Evolutionary conservation across 441 rosid genomes (phyloP).

Genomic region (Manihot esculenta): DNA sequence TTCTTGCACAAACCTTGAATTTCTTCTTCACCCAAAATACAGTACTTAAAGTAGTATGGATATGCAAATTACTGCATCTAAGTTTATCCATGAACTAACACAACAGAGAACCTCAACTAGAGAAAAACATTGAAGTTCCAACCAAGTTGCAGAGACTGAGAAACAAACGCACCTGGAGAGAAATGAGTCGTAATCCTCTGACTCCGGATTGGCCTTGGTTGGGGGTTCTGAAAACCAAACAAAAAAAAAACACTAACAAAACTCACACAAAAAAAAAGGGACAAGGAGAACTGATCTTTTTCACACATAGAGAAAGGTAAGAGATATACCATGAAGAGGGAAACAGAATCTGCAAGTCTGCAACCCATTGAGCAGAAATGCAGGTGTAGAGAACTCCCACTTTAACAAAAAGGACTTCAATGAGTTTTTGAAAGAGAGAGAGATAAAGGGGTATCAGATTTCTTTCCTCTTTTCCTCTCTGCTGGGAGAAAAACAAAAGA

Average conservation of each 20-base stretch:
- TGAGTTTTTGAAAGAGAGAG: no score
- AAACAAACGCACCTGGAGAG: constrained; percentile 50
- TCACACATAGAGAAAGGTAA: no score
- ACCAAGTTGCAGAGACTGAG: neutral
- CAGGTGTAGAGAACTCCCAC: neutral
- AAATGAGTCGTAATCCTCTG: constrained; percentile 41
- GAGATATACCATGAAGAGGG: constrained; percentile 60
- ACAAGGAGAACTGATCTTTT: neutral
- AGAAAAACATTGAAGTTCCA: neutral
- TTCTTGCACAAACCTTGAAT: neutral
- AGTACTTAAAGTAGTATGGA: no score
- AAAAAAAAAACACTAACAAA: neutral
- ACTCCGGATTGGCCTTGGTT: constrained; percentile 40
- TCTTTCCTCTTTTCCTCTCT: no score
- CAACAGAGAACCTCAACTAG: neutral
- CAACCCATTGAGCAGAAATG: constrained; percentile 59
- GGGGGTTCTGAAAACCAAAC: constrained; percentile 54
- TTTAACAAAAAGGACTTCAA: no score
- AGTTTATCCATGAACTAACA: neutral
- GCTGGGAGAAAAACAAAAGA: no score
- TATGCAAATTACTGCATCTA: neutral
- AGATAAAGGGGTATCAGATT: no score
- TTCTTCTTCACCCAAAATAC: neutral
- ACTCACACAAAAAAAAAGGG: neutral
- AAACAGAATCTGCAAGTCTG: constrained; percentile 56